phyloP scores from a whole-genome alignment of 179 eudicot species.

The Silene coronaria region DNA sequence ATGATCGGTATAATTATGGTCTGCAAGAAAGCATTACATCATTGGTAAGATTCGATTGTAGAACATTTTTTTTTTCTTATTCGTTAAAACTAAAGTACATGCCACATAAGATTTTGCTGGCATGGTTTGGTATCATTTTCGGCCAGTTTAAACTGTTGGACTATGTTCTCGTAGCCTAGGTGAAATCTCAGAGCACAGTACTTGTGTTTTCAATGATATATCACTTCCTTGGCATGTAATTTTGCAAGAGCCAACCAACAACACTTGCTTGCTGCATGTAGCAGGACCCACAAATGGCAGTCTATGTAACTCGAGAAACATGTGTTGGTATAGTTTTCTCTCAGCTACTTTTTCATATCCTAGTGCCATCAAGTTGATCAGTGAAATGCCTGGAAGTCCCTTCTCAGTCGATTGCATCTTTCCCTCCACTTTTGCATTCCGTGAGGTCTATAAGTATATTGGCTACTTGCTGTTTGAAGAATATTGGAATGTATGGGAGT shows the following conservation, averaged over 20 bases:
- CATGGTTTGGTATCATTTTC: background rate
- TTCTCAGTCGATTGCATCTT: background rate
- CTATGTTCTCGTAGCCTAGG: background rate
- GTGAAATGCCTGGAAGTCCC: background rate
- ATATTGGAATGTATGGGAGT: background rate
- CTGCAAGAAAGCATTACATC: constrained; percentile 30
- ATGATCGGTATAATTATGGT: constrained; percentile 25
- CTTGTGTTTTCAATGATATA: background rate
- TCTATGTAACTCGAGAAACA: background rate
- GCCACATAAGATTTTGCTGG: constrained; percentile 4
- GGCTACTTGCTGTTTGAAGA: background rate
- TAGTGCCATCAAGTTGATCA: background rate
- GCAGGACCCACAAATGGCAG: background rate
- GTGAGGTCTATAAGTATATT: background rate
- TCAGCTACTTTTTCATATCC: background rate
- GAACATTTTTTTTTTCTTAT: background rate
- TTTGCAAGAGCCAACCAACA: background rate
- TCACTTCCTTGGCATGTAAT: background rate
- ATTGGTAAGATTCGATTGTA: constrained; percentile 25
- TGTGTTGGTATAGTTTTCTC: background rate
- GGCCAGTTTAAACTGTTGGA: background rate
- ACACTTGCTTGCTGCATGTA: background rate
- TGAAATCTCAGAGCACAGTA: background rate
- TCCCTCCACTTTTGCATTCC: background rate
- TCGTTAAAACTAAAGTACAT: background rate